These are phyloP conservation scores for Spergularia marina DNA, from an alignment of 148 eudicot genomes.

Conservation along the genomic window DNA sequence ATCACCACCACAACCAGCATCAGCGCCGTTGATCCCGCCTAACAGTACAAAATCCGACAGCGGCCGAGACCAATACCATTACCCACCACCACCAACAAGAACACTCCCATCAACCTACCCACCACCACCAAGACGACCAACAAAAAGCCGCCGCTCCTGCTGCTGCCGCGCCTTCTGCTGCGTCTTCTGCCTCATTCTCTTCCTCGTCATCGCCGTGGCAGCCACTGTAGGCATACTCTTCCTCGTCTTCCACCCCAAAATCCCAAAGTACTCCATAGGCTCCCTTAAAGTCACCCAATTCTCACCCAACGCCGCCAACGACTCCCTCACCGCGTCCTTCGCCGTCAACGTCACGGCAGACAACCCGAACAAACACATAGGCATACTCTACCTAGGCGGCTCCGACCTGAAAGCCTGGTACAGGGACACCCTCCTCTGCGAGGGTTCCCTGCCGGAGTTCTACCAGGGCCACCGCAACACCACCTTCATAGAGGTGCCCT, in stretches of 20 bases:
- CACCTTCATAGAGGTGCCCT: slow-evolving; percentile 43
- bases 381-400: slow-evolving; percentile 61
- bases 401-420: slow-evolving; percentile 55
- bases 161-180: slow-evolving; percentile 34
- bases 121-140: slow-evolving; percentile 17
- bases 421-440: slow-evolving; percentile 47
- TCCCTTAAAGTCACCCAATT: slow-evolving; percentile 50
- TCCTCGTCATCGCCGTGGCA: slow-evolving; percentile 40
- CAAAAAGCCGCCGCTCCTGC: slow-evolving; percentile 11
- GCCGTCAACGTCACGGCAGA: slow-evolving; percentile 61
- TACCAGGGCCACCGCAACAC: slow-evolving; percentile 87
- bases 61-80: background rate
- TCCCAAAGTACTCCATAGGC: slow-evolving; percentile 72
- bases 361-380: slow-evolving; percentile 72
- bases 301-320: slow-evolving; percentile 26
- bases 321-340: slow-evolving; percentile 54
- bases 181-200: slow-evolving; percentile 30
- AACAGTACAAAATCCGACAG: slow-evolving; percentile 10
- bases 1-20: slow-evolving; percentile 2
- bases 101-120: slow-evolving; percentile 17
- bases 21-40: slow-evolving; percentile 19
- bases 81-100: slow-evolving; percentile 22
- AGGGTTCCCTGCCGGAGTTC: slow-evolving; percentile 65
- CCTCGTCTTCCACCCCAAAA: slow-evolving; percentile 59
- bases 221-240: slow-evolving; percentile 48